These are phyloP conservation scores for Rubroboletus pulcherrimus DNA, from an alignment of 768 basidiomycete genomes.

Conservation along the genomic window DNA sequence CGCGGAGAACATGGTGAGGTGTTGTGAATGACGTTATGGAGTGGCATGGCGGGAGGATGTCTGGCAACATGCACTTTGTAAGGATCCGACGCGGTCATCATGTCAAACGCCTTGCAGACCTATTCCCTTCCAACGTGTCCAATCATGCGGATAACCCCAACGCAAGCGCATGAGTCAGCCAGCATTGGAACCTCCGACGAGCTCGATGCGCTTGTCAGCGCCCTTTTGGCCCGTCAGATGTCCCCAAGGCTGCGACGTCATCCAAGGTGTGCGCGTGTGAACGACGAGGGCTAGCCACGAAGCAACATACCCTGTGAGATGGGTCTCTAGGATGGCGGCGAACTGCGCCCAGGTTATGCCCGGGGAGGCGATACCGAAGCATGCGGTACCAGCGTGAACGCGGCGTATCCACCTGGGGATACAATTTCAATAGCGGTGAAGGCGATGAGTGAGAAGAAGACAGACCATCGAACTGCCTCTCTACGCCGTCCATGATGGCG, in stretches of 20 bases:
- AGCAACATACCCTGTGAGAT: background rate
- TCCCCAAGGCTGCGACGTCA: no score
- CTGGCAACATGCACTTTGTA: background rate
- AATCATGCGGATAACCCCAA: no score
- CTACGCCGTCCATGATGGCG: background rate
- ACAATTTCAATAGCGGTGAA: background rate
- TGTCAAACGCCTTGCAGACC: no score
- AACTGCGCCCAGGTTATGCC: background rate
- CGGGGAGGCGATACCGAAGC: slow-evolving; percentile 18
- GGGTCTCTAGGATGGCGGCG: background rate
- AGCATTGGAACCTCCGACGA: no score
- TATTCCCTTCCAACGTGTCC: no score
- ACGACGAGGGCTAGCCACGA: background rate
- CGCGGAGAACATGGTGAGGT: background rate
- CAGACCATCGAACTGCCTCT: background rate
- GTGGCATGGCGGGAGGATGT: background rate
- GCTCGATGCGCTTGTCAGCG: no score
- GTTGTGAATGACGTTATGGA: background rate
- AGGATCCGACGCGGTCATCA: no score
- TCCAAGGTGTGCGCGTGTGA: background rate
- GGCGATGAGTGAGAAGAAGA: background rate
- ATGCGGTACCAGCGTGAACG: slow-evolving; percentile 25
- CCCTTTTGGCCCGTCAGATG: no score
- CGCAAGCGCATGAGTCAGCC: no score
- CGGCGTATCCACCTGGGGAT: slow-evolving; percentile 11